Evolutionary conservation across 2,329 filamentous ascomycete genomes (phyloP).

Genomic region (Colletotrichum zoysiae): DNA sequence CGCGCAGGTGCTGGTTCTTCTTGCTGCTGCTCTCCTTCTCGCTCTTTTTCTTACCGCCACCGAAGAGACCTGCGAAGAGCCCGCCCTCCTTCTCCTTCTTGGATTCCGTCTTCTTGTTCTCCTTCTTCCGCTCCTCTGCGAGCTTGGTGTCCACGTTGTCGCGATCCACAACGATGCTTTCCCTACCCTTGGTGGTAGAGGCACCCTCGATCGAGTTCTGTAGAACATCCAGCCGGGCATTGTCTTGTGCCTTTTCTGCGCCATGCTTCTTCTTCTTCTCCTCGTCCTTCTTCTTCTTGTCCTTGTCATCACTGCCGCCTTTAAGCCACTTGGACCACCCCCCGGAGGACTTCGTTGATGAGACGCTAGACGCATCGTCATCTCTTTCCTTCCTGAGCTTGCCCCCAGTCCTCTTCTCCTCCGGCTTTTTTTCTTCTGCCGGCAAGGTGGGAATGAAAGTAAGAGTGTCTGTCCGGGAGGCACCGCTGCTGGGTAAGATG

Average conservation of each 20-base stretch:
- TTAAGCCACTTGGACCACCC: constrained; percentile 84
- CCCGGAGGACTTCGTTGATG: constrained; percentile 80
- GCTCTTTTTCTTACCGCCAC: constrained; percentile 87
- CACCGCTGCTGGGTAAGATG: constrained; percentile 76
- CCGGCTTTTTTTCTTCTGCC: constrained; percentile 77
- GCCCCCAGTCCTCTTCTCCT: constrained; percentile 59
- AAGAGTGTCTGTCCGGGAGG: constrained; percentile 77
- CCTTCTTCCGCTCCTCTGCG: constrained; percentile 86
- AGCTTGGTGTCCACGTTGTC: constrained; percentile 78
- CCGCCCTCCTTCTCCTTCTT: constrained; percentile 95
- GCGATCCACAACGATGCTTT: constrained; percentile 87
- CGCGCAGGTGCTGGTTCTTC: constrained; percentile 78
- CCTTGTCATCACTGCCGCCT: constrained; percentile 81
- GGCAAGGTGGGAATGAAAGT: constrained; percentile 83
- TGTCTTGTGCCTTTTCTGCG: constrained; percentile 76
- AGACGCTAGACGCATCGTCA: constrained; percentile 68
- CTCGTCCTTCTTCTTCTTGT: constrained; percentile 72
- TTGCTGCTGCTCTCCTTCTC: constrained; percentile 81
- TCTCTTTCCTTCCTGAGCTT: constrained; percentile 81
- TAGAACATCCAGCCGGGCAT: constrained; percentile 84
- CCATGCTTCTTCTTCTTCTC: constrained; percentile 73
- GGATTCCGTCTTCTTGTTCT: constrained; percentile 80
- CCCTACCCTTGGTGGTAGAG: constrained; percentile 74
- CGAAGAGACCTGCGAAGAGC: constrained; percentile 94
- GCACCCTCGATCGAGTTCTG: constrained; percentile 86